Percentiles rank a stretch among this genome's conserved stretches.
phyloP scores from a whole-genome alignment of 208 protist species.

The Crithidia bombi region DNA sequence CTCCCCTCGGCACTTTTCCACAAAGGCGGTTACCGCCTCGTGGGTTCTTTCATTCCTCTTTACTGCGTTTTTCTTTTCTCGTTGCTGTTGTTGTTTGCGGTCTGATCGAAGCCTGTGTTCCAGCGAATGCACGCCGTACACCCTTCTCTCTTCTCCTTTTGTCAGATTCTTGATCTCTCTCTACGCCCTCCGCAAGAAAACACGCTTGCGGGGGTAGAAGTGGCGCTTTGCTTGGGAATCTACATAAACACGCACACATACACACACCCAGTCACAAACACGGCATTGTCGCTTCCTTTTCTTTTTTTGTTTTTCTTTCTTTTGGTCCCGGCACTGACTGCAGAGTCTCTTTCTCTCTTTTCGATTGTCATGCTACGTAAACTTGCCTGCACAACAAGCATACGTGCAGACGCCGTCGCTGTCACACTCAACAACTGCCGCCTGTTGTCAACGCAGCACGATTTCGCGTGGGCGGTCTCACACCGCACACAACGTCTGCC shows the following conservation, averaged over 20 bases:
- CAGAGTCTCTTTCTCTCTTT: too few relatives aligned
- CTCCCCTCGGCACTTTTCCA: too few relatives aligned
- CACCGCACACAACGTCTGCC: neutral
- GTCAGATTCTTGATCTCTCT: neutral
- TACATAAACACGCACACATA: too few relatives aligned
- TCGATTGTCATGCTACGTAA: neutral
- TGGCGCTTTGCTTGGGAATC: too few relatives aligned
- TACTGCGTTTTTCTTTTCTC: neutral
- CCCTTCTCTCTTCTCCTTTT: neutral
- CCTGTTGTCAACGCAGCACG: neutral
- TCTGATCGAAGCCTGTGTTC: too few relatives aligned
- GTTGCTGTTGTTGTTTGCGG: neutral
- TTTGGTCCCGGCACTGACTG: too few relatives aligned
- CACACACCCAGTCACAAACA: too few relatives aligned
- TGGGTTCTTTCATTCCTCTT: neutral
- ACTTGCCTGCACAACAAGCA: neutral
- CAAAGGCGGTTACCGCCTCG: neutral
- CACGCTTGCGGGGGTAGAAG: too few relatives aligned
- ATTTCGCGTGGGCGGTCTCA: neutral
- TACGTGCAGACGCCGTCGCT: neutral
- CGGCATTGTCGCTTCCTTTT: neutral
- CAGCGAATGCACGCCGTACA: too few relatives aligned
- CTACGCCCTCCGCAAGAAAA: too few relatives aligned
- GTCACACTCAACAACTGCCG: neutral
- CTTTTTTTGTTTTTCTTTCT: neutral